These are phyloP conservation scores for Tagetes patula DNA, from an alignment of 129 eudicot species.

Conservation along the genomic window DNA sequence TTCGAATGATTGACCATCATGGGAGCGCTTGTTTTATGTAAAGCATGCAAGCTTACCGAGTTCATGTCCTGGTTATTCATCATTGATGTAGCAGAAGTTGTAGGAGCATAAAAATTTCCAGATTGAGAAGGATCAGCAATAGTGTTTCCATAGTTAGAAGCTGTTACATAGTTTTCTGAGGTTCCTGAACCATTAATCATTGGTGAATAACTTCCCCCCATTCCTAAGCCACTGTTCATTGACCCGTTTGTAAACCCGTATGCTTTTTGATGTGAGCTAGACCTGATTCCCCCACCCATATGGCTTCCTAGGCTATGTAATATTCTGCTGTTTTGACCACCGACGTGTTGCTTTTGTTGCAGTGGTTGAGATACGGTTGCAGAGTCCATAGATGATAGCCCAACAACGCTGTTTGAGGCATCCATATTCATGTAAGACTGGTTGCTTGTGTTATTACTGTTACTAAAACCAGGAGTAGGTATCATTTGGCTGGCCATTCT, in stretches of 20 bases:
- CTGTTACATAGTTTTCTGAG: conserved; percentile 54
- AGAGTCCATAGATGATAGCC: conserved; percentile 57
- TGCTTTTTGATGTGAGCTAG: conserved; percentile 65
- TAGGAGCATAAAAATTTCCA: conserved; percentile 54
- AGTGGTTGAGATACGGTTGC: conserved; percentile 51
- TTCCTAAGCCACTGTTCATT: conserved; percentile 58
- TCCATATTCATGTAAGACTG: conserved; percentile 60
- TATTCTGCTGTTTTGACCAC: conserved; percentile 71
- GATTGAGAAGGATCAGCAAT: conserved; percentile 54
- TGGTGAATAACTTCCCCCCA: conserved; percentile 46
- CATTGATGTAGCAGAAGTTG: conserved; percentile 43
- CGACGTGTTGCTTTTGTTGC: conserved; percentile 64
- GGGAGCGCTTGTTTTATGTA: conserved; percentile 45
- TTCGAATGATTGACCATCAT: conserved; percentile 48
- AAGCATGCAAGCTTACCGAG: conserved; percentile 52
- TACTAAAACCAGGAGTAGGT: conserved; percentile 85
- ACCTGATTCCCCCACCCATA: conserved; percentile 75
- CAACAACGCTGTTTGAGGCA: conserved; percentile 45
- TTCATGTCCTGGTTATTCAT: conserved; percentile 56
- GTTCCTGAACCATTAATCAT: conserved; percentile 62
- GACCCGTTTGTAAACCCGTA: conserved; percentile 58
- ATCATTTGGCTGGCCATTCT: conserved; percentile 92
- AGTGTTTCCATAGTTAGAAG: conserved; percentile 38
- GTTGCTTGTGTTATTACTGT: conserved; percentile 41
- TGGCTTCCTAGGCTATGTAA: conserved; percentile 77